Base-by-base conservation (phyloP, 352 stramenopile species). In the Globisporangium alternatum region DNA sequence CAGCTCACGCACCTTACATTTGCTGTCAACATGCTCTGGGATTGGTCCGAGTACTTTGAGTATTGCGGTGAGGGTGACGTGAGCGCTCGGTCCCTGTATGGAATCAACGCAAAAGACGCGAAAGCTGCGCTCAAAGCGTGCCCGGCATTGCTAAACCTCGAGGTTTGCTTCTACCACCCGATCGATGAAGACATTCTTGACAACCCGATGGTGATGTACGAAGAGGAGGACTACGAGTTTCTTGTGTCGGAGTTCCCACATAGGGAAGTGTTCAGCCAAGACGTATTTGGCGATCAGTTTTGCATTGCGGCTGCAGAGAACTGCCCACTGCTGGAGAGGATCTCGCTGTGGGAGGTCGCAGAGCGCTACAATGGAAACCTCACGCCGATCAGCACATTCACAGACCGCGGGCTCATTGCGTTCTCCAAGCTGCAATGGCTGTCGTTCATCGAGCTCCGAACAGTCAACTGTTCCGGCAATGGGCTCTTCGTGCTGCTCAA, bases 261-360 rank as follows among this genome's bases (percentile, higher is more conserved):
- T 1, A n/a, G 51, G 2, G 71, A 79, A 37, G 31, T 74, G 9
- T 45, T 80, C 13, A 72, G 80, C 51, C 52, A 62, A 5, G 66
- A 72, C n/a, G 52, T 78, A 1, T 83, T 80, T 48, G 69, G 68
- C 19, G 71, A 80, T 52, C 68, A 74, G 15, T 84, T 84, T 60
- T 82, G 71, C 52, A 37, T 71, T 15, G 54, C 60, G 0, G 56
- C 68, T 8, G 62, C 63, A 17, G 4, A 60, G 12, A 53, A 54
- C 37, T 84, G 76, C 2, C 71, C 74, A 12, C 56, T 75, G 3
- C 52, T 84, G 12, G 62, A 78, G 28, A 61, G 59, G 3, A 13
- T 84, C 37, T 65, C 62, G 17, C 37, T 80, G 41, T 71, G 64
- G 48, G 70, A 74, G 45, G 65, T 66, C 7, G 68, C 65, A 17